phyloP scores from a whole-genome alignment of 208 protist species.

The Porcisia deanei region DNA sequence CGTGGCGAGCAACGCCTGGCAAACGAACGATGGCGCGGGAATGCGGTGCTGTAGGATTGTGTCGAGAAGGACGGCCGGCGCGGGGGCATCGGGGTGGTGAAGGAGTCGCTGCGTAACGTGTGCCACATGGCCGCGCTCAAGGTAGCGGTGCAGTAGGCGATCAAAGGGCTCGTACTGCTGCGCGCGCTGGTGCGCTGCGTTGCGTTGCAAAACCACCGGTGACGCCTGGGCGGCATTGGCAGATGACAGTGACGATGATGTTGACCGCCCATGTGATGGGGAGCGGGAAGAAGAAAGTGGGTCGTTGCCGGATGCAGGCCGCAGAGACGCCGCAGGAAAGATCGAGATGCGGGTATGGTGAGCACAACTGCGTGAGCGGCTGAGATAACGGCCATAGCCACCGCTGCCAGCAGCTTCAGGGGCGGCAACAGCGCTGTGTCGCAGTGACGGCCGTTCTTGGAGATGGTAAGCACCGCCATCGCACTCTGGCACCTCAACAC shows the following conservation, averaged over 20 bases:
- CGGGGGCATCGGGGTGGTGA: constrained; percentile 62
- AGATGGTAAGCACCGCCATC: constrained; percentile 25
- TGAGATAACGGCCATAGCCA: constrained; percentile 1
- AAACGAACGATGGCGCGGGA: constrained; percentile 48
- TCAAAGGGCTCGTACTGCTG: constrained; percentile 62
- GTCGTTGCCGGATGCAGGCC: not conserved
- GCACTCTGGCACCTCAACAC: constrained; percentile 29
- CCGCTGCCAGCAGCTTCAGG: not conserved
- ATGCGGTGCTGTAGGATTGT: constrained; percentile 49
- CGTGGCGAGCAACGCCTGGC: constrained; percentile 40
- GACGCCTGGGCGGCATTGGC: not conserved
- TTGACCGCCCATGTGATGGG: not conserved
- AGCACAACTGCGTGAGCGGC: constrained; percentile 20
- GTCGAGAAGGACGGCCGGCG: constrained; percentile 54
- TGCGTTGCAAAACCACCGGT: constrained; percentile 10
- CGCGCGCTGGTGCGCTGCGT: constrained; percentile 24
- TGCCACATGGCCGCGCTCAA: constrained; percentile 55
- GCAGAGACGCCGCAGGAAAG: constrained; percentile 2
- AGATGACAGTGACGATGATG: not conserved
- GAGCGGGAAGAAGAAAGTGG: not conserved
- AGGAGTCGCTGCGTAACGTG: constrained; percentile 39
- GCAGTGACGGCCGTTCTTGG: constrained; percentile 11
- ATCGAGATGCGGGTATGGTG: constrained; percentile 16
- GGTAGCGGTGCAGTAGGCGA: constrained; percentile 53
- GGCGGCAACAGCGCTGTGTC: not conserved